A percentile compares a stretch with the other conserved stretches of the same genome.
These are phyloP conservation scores for Coccomyxa sp. DNA, from an alignment of 139 green algal species.

Conservation along the genomic window DNA sequence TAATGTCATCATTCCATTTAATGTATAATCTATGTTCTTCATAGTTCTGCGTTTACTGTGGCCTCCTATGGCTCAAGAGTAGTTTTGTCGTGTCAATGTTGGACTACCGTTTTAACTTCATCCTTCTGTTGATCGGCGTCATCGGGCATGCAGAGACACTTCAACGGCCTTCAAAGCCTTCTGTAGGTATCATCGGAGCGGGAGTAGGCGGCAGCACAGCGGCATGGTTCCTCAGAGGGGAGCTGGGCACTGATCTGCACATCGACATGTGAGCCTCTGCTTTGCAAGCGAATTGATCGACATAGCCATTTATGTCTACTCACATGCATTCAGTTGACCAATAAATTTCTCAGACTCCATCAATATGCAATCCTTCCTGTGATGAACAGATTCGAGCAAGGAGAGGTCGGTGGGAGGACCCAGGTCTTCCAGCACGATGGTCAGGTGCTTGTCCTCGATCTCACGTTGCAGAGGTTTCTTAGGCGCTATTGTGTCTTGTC, in stretches of 20 bases:
- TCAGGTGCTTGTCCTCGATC: constrained; percentile 2
- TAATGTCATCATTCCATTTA: too few relatives aligned
- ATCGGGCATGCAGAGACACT: too few relatives aligned
- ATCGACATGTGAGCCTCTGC: constrained; percentile 22
- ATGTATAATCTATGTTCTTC: too few relatives aligned
- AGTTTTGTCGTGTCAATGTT: too few relatives aligned
- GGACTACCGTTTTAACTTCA: too few relatives aligned
- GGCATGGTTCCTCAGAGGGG: constrained; percentile 24
- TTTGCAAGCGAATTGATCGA: not conserved
- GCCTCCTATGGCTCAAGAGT: too few relatives aligned
- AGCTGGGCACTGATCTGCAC: constrained; percentile 1
- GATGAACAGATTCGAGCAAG: constrained; percentile 5
- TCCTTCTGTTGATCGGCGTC: too few relatives aligned
- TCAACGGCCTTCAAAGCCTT: not conserved
- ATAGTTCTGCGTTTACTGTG: too few relatives aligned
- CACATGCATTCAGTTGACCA: too few relatives aligned
- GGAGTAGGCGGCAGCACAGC: constrained; percentile 41
- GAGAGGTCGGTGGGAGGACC: constrained; percentile 8
- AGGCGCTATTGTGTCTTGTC: too few relatives aligned
- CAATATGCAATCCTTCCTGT: not conserved
- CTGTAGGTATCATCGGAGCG: constrained; percentile 32
- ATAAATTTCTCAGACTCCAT: too few relatives aligned
- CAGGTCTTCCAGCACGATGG: constrained; percentile 3
- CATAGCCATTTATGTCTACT: too few relatives aligned
- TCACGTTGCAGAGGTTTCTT: not conserved